These are phyloP conservation scores for Fraxinus cuspidata DNA, from an alignment of 257 asterid species.

Conservation along the genomic window DNA sequence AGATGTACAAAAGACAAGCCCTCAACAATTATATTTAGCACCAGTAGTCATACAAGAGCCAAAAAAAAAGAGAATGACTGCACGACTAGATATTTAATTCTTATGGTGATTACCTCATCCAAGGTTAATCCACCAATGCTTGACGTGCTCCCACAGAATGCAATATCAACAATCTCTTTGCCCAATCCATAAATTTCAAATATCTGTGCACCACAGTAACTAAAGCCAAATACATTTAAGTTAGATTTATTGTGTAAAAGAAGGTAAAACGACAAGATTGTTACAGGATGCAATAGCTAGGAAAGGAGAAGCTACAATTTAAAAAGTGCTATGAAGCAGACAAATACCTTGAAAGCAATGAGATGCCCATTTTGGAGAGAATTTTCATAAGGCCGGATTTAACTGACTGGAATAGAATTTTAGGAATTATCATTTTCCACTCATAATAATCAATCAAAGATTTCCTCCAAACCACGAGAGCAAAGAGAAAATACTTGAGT, in stretches of 20 bases:
- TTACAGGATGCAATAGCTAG: slow-evolving; percentile 7
- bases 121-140: slow-evolving; percentile 90
- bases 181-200: slow-evolving; percentile 97
- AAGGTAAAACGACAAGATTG: not conserved
- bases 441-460: slow-evolving; percentile 23
- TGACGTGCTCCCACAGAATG: slow-evolving; percentile 91
- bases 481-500: too few relatives aligned
- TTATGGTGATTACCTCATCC: slow-evolving; percentile 71
- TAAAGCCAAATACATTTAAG: slow-evolving; percentile 38
- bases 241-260: slow-evolving; percentile 25
- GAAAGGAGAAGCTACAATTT: slow-evolving; percentile 17
- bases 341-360: slow-evolving; percentile 86
- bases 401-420: slow-evolving; percentile 64
- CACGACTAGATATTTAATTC: slow-evolving; percentile 18
- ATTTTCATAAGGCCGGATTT: slow-evolving; percentile 84
- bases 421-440: not conserved
- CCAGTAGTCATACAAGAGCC: not conserved
- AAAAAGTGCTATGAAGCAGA: slow-evolving; percentile 16
- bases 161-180: slow-evolving; percentile 69
- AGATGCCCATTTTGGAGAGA: slow-evolving; percentile 98
- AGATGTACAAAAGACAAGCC: not conserved
- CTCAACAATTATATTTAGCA: not conserved
- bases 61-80: not conserved
- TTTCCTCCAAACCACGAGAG: not conserved
- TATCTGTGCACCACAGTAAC: slow-evolving; percentile 98